These are phyloP conservation scores for Pholiota conissans DNA, from an alignment of 768 basidiomycete species.

Conservation along the genomic window DNA sequence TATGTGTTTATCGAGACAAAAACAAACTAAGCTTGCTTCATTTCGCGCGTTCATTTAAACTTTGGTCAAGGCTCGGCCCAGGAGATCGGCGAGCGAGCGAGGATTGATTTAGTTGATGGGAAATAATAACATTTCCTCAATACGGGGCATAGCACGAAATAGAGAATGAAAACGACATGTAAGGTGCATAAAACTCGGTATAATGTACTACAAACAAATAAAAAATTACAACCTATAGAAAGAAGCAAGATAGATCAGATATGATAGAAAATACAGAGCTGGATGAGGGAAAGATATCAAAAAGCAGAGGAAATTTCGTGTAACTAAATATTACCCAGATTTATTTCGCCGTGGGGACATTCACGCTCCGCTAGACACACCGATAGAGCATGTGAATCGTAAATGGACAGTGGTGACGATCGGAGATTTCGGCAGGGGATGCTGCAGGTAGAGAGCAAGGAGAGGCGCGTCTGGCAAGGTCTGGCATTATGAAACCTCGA, in stretches of 20 bases:
- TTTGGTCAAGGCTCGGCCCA: not conserved
- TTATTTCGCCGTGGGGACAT: conserved; percentile 4
- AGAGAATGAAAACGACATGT: not conserved
- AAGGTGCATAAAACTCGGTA: conserved; percentile 5
- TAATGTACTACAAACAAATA: conserved; percentile 14
- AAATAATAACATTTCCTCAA: not conserved
- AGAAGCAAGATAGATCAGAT: conserved; percentile 20
- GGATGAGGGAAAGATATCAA: not conserved
- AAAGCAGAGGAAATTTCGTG: conserved; percentile 6
- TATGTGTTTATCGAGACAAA: not conserved
- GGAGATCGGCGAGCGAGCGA: not conserved
- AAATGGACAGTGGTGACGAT: not conserved
- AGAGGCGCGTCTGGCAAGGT: not conserved
- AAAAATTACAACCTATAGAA: conserved; percentile 21
- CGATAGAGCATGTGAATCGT: not conserved
- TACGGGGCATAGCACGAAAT: not conserved
- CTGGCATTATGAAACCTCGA: not conserved
- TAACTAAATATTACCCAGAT: conserved; percentile 2
- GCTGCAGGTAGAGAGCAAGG: not conserved
- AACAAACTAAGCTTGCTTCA: not conserved
- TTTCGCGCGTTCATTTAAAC: not conserved
- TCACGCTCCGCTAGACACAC: not conserved
- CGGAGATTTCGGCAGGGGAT: not conserved
- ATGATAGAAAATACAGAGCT: conserved; percentile 16
- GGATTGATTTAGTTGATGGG: not conserved